These are phyloP conservation scores for Trichosanthes truncata DNA, from an alignment of 306 rosid species.

Conservation along the genomic window DNA sequence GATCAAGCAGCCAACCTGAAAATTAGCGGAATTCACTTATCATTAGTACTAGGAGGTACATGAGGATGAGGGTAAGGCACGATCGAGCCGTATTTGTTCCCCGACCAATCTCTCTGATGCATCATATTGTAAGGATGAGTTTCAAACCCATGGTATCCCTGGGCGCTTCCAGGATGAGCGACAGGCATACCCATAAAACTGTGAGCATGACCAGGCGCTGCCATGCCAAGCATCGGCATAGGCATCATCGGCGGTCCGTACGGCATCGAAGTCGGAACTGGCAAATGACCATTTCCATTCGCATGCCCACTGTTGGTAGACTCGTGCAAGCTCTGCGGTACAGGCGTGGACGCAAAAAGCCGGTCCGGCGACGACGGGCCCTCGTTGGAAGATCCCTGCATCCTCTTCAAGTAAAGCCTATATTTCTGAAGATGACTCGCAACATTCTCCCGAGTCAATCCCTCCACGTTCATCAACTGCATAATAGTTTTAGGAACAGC, in stretches of 20 bases:
- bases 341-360: constrained; percentile 73
- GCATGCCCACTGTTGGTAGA: constrained; percentile 24
- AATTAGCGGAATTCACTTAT: neutral
- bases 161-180: constrained; percentile 19
- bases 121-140: constrained; percentile 35
- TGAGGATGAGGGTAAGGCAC: constrained; percentile 29
- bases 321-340: constrained; percentile 64
- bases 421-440: constrained; percentile 95
- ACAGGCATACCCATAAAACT: constrained; percentile 53
- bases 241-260: constrained; percentile 42
- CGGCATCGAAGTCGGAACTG: constrained; percentile 35
- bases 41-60: constrained; percentile 11
- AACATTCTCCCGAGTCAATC: constrained; percentile 87
- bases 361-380: constrained; percentile 60
- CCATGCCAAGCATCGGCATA: constrained; percentile 51
- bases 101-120: constrained; percentile 38
- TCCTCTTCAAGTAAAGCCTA: constrained; percentile 80
- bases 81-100: constrained; percentile 26
- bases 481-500: constrained; percentile 97
- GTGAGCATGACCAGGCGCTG: constrained; percentile 40
- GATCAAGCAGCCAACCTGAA: constrained; percentile 9
- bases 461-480: constrained; percentile 96
- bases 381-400: constrained; percentile 50
- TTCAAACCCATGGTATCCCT: constrained; percentile 18
- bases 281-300: constrained; percentile 39